Conservation (phyloP, 2,329 filamentous ascomycete species). For the Teratosphaeria epicoccoides region DNA sequence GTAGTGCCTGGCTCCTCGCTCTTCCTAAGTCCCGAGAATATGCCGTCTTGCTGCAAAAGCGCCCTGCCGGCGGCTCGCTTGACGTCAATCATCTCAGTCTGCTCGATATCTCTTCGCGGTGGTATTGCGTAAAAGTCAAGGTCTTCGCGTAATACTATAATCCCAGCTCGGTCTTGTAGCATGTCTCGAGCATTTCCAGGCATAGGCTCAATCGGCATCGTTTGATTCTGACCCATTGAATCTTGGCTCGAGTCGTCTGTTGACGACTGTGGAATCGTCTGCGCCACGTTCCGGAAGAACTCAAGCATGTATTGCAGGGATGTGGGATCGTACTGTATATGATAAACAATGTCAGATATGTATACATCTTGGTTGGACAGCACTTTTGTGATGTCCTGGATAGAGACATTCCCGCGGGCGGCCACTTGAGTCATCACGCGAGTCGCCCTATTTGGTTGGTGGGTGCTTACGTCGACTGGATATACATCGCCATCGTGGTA, state of each 20-base stretch:
- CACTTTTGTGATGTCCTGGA: conserved; percentile 29
- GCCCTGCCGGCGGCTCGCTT: conserved; percentile 84
- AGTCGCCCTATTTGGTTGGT: conserved; percentile 4
- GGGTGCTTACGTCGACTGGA: conserved; percentile 75
- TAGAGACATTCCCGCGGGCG: conserved; percentile 18
- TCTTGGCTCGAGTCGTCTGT: conserved; percentile 31
- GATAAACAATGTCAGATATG: conserved; percentile 46
- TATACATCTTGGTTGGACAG: conserved; percentile 39
- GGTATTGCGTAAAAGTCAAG: conserved; percentile 97
- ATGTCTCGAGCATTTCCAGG: conserved; percentile 55
- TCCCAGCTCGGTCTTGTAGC: conserved; percentile 80
- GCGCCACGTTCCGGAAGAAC: conserved; percentile 91
- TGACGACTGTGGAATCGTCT: conserved; percentile 78
- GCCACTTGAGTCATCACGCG: conserved; percentile 23
- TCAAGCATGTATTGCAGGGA: conserved; percentile 99
- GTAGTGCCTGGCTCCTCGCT: conserved; percentile 95
- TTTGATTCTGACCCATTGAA: conserved; percentile 45
- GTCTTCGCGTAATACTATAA: conserved; percentile 92
- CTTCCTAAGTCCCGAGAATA: conserved; percentile 88
- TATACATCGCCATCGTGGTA: conserved; percentile 90
- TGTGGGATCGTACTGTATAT: conserved; percentile 78
- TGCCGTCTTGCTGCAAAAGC: conserved; percentile 81
- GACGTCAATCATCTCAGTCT: conserved; percentile 86
- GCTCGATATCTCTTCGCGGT: conserved; percentile 70
- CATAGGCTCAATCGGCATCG: conserved; percentile 60